Evolutionary conservation across 2,329 filamentous ascomycete genomes (phyloP).

Genomic region (Aspergillus piperis): DNA sequence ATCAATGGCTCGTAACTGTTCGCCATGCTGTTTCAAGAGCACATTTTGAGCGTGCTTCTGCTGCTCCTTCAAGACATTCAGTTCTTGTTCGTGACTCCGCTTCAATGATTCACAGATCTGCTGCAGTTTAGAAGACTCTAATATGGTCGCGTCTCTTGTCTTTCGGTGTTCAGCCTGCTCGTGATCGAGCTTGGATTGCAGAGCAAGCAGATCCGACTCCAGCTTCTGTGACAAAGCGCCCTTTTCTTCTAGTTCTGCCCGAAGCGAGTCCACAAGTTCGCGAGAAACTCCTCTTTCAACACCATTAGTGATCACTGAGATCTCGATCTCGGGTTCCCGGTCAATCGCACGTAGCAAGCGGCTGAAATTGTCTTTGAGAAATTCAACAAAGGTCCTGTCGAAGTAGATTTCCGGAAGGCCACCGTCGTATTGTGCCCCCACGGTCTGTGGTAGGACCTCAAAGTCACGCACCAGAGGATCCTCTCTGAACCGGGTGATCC

Average conservation of each 20-base stretch:
- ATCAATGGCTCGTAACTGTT: slow-evolving; percentile 51
- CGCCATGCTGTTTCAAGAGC: slow-evolving; percentile 45
- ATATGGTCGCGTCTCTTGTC: slow-evolving; percentile 59
- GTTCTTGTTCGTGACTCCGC: slow-evolving; percentile 67
- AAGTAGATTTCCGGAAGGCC: slow-evolving; percentile 79
- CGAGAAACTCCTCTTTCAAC: slow-evolving; percentile 89
- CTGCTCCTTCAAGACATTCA: slow-evolving; percentile 56
- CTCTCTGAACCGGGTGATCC: slow-evolving; percentile 73
- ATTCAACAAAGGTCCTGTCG: slow-evolving; percentile 83
- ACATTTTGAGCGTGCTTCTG: slow-evolving; percentile 47
- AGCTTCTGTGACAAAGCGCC: slow-evolving; percentile 60
- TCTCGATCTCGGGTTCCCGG: slow-evolving; percentile 83
- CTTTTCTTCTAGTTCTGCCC: slow-evolving; percentile 74
- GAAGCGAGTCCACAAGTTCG: slow-evolving; percentile 83
- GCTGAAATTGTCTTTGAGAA: slow-evolving; percentile 94
- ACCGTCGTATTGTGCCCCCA: slow-evolving; percentile 54
- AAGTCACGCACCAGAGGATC: slow-evolving; percentile 83
- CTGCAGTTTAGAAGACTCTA: slow-evolving; percentile 62
- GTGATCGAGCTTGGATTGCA: slow-evolving; percentile 63
- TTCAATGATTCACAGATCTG: slow-evolving; percentile 71
- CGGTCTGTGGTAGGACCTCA: slow-evolving; percentile 76
- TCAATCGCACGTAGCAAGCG: slow-evolving; percentile 82
- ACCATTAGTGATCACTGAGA: slow-evolving; percentile 75
- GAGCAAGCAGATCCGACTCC: slow-evolving; percentile 56
- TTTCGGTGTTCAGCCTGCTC: slow-evolving; percentile 72